Conservation (phyloP, 176 grass and related monocot genomes). For the Musa troglodytarum region DNA sequence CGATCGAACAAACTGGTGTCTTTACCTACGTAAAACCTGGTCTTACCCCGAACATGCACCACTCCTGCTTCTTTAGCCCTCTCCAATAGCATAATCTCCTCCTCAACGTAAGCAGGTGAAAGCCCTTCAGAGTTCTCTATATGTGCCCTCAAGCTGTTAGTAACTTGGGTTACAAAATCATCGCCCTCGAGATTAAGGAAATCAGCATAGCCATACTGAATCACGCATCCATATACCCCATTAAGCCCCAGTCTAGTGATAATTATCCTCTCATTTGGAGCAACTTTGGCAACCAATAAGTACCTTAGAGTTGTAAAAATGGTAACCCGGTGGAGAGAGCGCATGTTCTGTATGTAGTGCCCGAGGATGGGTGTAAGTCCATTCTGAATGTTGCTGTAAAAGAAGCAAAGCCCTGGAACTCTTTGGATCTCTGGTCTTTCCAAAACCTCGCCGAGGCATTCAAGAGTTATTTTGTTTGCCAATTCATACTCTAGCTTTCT, state of each 20-base stretch:
- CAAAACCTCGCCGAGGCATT: conserved; percentile 46
- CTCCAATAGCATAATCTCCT: conserved; percentile 41
- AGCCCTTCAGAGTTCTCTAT: conserved; percentile 14
- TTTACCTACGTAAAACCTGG: conserved; percentile 55
- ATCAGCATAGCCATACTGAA: conserved; percentile 66
- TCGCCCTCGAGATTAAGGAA: conserved; percentile 25
- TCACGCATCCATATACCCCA: conserved; percentile 51
- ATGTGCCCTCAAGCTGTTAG: conserved; percentile 15
- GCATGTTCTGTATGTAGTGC: conserved; percentile 74
- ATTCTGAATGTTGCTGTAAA: conserved; percentile 76
- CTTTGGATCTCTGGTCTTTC: conserved; percentile 49
- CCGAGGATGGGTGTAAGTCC: conserved; percentile 55
- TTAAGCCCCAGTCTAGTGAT: conserved; percentile 34
- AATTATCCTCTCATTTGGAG: conserved; percentile 44
- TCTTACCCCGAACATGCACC: conserved; percentile 62
- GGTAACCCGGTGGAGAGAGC: conserved; percentile 49
- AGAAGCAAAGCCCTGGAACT: conserved; percentile 65
- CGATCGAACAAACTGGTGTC: conserved; percentile 45
- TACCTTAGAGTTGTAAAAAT: conserved; percentile 57
- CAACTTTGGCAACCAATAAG: conserved; percentile 59
- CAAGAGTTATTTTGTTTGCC: conserved; percentile 56
- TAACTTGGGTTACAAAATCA: conserved; percentile 45
- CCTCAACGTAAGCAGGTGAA: neutral
- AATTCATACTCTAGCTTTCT: conserved; percentile 61
- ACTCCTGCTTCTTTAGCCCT: conserved; percentile 28